Evolutionary conservation across 2,329 filamentous ascomycete species (phyloP).

Genomic region (Fusarium verticillioides): DNA sequence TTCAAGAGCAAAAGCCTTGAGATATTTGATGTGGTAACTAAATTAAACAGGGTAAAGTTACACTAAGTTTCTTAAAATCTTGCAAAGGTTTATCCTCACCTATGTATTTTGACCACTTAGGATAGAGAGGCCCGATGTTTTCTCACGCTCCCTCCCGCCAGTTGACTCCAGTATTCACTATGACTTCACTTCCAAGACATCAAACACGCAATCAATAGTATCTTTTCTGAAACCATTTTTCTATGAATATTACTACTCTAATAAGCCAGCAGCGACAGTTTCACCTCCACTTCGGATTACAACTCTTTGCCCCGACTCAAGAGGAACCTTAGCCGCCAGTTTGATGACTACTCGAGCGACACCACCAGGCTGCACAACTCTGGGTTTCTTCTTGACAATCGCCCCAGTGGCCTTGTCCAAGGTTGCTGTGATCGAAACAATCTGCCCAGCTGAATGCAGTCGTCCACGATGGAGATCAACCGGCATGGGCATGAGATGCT

Average conservation of each 20-base stretch:
- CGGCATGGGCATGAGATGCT: conserved; percentile 87
- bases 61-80: neutral
- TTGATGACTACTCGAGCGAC: conserved; percentile 83
- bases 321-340: conserved; percentile 76
- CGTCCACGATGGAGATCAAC: conserved; percentile 90
- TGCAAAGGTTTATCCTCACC: neutral
- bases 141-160: neutral
- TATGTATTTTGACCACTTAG: too few species aligned
- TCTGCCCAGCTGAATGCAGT: conserved; percentile 79
- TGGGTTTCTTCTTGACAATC: conserved; percentile 84
- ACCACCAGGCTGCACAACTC: conserved; percentile 81
- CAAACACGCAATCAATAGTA: neutral
- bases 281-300: conserved; percentile 83
- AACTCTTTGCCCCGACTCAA: conserved; percentile 83
- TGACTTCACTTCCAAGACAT: neutral
- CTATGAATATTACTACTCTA: conserved; percentile 67
- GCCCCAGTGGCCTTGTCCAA: conserved; percentile 83
- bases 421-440: conserved; percentile 76
- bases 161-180: neutral
- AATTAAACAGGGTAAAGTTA: neutral
- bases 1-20: neutral
- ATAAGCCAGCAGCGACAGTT: conserved; percentile 86
- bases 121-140: neutral
- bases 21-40: neutral
- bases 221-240: neutral